These are phyloP conservation scores for Ilex paraguariensis DNA, from an alignment of 305 asterid genomes.

Conservation along the genomic window DNA sequence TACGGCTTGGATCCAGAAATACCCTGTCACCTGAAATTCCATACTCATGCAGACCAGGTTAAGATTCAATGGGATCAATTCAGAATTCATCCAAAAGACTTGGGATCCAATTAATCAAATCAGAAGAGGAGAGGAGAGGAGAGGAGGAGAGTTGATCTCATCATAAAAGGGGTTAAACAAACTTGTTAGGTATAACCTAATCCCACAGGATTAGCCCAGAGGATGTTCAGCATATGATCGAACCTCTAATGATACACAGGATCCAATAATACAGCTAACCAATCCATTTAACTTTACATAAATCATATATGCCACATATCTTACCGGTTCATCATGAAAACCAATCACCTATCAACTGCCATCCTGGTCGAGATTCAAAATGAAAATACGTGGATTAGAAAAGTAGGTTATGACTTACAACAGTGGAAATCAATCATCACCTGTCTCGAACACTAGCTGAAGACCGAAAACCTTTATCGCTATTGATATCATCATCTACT, in stretches of 20 bases:
- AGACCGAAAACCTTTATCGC: conserved; percentile 62
- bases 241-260: neutral
- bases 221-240: neutral
- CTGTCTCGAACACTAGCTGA: conserved; percentile 69
- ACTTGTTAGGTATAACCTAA: too few species aligned
- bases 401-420: conserved; percentile 3
- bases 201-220: neutral
- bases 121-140: too few species aligned
- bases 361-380: neutral
- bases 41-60: too few species aligned
- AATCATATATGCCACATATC: neutral
- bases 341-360: neutral
- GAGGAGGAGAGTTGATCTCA: too few species aligned
- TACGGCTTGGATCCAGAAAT: too few species aligned
- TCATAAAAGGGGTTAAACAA: too few species aligned
- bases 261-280: neutral
- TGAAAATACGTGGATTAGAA: conserved; percentile 12
- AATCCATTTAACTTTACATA: neutral
- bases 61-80: too few species aligned
- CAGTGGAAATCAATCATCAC: conserved; percentile 31
- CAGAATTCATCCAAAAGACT: too few species aligned
- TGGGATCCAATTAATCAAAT: too few species aligned
- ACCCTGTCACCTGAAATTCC: too few species aligned
- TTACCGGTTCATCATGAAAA: neutral
- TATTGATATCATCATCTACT: conserved; percentile 65